phyloP scores from a whole-genome alignment of 2,329 filamentous ascomycete species.

The Lecanicillium sp. region DNA sequence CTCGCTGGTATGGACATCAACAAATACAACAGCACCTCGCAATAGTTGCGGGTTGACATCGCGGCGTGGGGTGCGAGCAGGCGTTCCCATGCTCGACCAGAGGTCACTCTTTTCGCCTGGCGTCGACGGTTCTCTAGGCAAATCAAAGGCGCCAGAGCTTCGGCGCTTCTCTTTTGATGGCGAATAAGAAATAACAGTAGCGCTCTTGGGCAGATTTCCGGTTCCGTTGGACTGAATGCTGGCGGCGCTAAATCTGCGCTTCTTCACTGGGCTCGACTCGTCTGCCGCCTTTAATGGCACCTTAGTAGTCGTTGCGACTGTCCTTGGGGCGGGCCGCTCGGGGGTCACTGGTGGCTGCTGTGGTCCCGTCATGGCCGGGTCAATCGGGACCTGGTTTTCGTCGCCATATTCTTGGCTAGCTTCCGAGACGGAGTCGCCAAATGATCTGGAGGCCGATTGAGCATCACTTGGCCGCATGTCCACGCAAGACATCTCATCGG shows the following conservation, averaged over 20 bases:
- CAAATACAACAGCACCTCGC: conserved; percentile 66
- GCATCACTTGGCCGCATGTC: conserved; percentile 1
- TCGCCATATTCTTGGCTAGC: conserved; percentile 59
- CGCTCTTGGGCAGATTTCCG: conserved; percentile 34
- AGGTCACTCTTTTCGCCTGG: conserved; percentile 34
- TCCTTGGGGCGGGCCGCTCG: conserved; percentile 38
- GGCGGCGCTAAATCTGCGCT: conserved; percentile 42
- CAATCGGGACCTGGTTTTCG: conserved; percentile 53
- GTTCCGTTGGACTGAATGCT: conserved; percentile 34
- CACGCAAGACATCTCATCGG: conserved; percentile 46
- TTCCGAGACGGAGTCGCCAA: conserved; percentile 47
- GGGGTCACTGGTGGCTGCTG: conserved; percentile 44
- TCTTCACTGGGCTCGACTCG: conserved; percentile 40
- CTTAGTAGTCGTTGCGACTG: conserved; percentile 59
- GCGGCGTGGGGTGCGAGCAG: conserved; percentile 45
- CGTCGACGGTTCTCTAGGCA: conserved; percentile 15
- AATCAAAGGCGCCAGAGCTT: conserved; percentile 9
- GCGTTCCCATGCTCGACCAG: conserved; percentile 48
- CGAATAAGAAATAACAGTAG: conserved; percentile 46
- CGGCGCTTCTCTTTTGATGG: conserved; percentile 35
- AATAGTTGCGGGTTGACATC: conserved; percentile 48
- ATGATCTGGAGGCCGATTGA: conserved; percentile 11
- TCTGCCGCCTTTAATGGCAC: conserved; percentile 65
- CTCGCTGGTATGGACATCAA: conserved; percentile 77
- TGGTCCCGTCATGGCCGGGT: conserved; percentile 32